These are phyloP conservation scores for Xanthoconium purpureum DNA, from an alignment of 768 basidiomycete species.

Conservation along the genomic window DNA sequence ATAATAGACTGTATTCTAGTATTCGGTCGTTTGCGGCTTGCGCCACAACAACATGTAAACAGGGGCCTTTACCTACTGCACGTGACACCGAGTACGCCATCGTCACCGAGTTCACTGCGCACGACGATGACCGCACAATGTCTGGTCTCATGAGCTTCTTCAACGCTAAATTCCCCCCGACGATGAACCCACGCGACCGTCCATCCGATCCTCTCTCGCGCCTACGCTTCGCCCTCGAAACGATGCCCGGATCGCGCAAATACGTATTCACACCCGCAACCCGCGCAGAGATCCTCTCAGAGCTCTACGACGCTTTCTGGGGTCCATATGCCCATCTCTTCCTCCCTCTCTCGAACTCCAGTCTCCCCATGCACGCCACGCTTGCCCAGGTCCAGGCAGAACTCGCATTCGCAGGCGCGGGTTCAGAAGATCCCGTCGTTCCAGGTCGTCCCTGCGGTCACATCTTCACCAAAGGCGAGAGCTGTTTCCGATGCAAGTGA, in stretches of 20 bases:
- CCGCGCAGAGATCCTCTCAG: conserved; percentile 76
- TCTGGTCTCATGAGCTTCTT: conserved; percentile 45
- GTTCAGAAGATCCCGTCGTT: conserved; percentile 53
- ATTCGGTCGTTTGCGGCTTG: no score
- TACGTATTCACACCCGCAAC: conserved; percentile 72
- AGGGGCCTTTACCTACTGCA: no score
- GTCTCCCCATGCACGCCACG: conserved; percentile 59
- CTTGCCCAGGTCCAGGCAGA: conserved; percentile 70
- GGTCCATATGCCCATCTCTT: conserved; percentile 72
- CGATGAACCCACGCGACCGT: conserved; percentile 55
- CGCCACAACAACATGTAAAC: no score
- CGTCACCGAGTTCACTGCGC: neutral
- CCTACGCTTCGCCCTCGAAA: conserved; percentile 73
- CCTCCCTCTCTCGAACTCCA: conserved; percentile 60
- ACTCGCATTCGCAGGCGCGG: conserved; percentile 53
- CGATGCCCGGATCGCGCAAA: conserved; percentile 76
- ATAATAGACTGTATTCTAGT: no score
- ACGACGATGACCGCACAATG: conserved; percentile 20
- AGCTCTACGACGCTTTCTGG: conserved; percentile 82
- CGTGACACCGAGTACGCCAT: neutral
- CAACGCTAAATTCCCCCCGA: conserved; percentile 48
- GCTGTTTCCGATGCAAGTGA: conserved; percentile 92
- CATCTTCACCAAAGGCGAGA: conserved; percentile 88
- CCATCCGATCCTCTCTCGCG: conserved; percentile 64
- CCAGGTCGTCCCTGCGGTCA: conserved; percentile 80